phyloP scores from a whole-genome alignment of 2,329 filamentous ascomycete species.

The Penicillium rolfsii region DNA sequence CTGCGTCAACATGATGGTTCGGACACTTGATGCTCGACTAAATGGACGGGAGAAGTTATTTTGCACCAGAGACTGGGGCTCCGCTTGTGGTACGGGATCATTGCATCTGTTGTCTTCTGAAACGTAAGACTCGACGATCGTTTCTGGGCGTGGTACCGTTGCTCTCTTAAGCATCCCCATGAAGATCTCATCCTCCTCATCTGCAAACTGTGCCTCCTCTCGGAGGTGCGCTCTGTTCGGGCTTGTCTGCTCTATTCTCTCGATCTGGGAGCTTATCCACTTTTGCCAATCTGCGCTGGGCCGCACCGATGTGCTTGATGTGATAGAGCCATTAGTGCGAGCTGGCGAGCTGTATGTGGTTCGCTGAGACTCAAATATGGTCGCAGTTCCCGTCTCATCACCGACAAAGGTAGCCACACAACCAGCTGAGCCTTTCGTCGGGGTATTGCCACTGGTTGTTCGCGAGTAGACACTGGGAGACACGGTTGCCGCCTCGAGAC shows the following conservation, averaged over 20 bases:
- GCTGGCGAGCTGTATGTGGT: conserved; percentile 38
- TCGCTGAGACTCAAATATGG: conserved; percentile 40
- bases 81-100: not conserved
- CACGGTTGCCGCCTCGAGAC: conserved; percentile 17
- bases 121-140: not conserved
- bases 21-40: conserved; percentile 38
- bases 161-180: conserved; percentile 15
- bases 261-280: conserved; percentile 45
- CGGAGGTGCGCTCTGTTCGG: conserved; percentile 40
- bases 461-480: conserved; percentile 51
- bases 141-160: not conserved
- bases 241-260: conserved; percentile 34
- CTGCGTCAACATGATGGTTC: conserved; percentile 24
- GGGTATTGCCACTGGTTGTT: conserved; percentile 42
- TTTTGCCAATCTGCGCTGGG: conserved; percentile 43
- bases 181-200: conserved; percentile 29
- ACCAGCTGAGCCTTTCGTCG: conserved; percentile 14
- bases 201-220: conserved; percentile 44
- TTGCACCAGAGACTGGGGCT: conserved; percentile 17
- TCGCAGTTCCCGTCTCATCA: conserved; percentile 42
- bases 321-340: conserved; percentile 13
- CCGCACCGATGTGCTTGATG: conserved; percentile 15
- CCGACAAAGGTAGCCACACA: conserved; percentile 10
- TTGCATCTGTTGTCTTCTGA: not conserved
- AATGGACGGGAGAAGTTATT: conserved; percentile 46